A percentile compares a stretch with the other conserved stretches of the same genome.
phyloP scores from a whole-genome alignment of 805 yeast species.

The Yueomyces sinensis region DNA sequence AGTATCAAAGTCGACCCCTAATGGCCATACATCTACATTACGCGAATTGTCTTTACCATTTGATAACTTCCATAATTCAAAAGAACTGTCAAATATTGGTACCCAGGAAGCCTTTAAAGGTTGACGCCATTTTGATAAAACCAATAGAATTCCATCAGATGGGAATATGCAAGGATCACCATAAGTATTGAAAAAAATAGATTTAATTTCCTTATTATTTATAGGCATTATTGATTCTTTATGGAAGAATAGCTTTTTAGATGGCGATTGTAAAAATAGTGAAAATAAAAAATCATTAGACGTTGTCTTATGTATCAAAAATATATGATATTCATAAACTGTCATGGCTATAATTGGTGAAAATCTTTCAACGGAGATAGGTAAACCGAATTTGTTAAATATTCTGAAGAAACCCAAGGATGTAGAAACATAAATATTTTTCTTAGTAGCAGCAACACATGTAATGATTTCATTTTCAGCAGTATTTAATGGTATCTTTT shows the following conservation, averaged over 20 bases:
- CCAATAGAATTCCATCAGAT: slow-evolving; percentile 55
- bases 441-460: slow-evolving; percentile 51
- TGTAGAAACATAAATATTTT: slow-evolving; percentile 55
- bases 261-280: slow-evolving; percentile 16
- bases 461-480: slow-evolving; percentile 50
- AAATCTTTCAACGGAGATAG: slow-evolving; percentile 53
- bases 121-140: slow-evolving; percentile 68
- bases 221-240: slow-evolving; percentile 36
- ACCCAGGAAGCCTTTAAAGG: slow-evolving; percentile 73
- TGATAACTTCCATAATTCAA: slow-evolving; percentile 36
- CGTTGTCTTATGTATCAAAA: slow-evolving; percentile 33
- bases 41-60: slow-evolving; percentile 23
- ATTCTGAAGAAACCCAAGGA: slow-evolving; percentile 61
- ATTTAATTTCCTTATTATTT: slow-evolving; percentile 24
- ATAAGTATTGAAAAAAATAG: slow-evolving; percentile 72
- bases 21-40: slow-evolving; percentile 72
- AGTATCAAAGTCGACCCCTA: slow-evolving; percentile 60
- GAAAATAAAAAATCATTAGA: slow-evolving; percentile 18
- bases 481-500: slow-evolving; percentile 33
- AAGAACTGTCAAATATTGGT: slow-evolving; percentile 51
- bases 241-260: slow-evolving; percentile 24
- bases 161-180: slow-evolving; percentile 90
- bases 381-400: slow-evolving; percentile 61
- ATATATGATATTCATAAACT: slow-evolving; percentile 42
- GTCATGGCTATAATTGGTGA: slow-evolving; percentile 63